Percentiles rank a stretch among this genome's conserved stretches.
Evolutionary conservation across 2,329 filamentous ascomycete species (phyloP).

Genomic region (Fusarium sp.): DNA sequence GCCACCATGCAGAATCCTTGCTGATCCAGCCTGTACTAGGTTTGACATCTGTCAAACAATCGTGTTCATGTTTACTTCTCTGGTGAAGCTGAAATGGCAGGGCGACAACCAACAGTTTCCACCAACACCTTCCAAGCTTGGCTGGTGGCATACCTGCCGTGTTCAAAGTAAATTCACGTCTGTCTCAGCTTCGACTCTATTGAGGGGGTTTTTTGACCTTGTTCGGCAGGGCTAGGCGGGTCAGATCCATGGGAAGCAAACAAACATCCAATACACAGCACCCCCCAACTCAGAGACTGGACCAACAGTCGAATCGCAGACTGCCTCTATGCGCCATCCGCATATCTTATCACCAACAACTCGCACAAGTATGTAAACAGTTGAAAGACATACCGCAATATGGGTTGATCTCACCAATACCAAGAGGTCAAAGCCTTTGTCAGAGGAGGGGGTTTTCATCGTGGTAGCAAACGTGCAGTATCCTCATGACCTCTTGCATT

Average conservation of each 20-base stretch:
- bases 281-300: slow-evolving; percentile 14
- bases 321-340: slow-evolving; percentile 29
- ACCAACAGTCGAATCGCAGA: slow-evolving; percentile 41
- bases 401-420: slow-evolving; percentile 12
- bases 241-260: slow-evolving; percentile 29
- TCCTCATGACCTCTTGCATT: slow-evolving; percentile 34
- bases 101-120: slow-evolving; percentile 8
- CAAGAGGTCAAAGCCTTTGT: slow-evolving; percentile 9
- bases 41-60: slow-evolving; percentile 37
- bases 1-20: slow-evolving; percentile 19
- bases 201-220: slow-evolving; percentile 8
- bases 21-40: slow-evolving; percentile 12
- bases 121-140: slow-evolving; percentile 2
- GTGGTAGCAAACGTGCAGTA: slow-evolving; percentile 27
- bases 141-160: slow-evolving; percentile 5
- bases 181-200: slow-evolving; percentile 10
- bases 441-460: slow-evolving; percentile 20
- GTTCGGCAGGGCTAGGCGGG: slow-evolving; percentile 21
- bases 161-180: slow-evolving; percentile 3
- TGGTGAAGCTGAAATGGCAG: slow-evolving; percentile 7
- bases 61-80: slow-evolving; percentile 25
- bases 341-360: slow-evolving; percentile 42
- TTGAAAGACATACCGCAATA: slow-evolving; percentile 21
- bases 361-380: slow-evolving; percentile 28
- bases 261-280: slow-evolving; percentile 29